Conservation (phyloP, 768 basidiomycete species). For the Podaxis mareebaensis region DNA sequence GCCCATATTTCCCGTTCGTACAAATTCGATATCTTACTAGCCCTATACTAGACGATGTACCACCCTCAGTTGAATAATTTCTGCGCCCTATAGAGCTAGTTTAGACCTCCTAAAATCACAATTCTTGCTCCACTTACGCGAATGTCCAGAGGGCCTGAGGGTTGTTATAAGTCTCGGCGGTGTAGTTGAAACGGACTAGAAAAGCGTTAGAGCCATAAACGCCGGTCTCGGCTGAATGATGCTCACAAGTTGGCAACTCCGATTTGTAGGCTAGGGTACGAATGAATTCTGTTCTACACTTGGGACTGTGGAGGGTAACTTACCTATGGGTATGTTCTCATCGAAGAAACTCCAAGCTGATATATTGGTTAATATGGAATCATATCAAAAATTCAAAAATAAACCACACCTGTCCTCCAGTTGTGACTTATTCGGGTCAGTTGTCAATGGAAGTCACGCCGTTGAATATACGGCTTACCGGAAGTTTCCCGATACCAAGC, state of each 20-base stretch:
- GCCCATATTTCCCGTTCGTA: constrained; percentile 36
- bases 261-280: constrained; percentile 39
- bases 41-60: neutral
- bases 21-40: constrained; percentile 36
- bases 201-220: neutral
- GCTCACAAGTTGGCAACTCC: constrained; percentile 37
- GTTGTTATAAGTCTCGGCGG: constrained; percentile 62
- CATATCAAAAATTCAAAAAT: neutral
- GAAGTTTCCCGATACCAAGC: constrained; percentile 45
- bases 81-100: neutral
- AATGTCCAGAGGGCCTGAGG: constrained; percentile 61
- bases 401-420: constrained; percentile 44
- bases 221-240: neutral
- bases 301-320: neutral
- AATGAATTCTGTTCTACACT: neutral
- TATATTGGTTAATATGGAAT: neutral
- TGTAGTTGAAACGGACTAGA: constrained; percentile 61
- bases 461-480: constrained; percentile 29
- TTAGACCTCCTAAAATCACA: neutral
- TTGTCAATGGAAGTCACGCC: neutral
- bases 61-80: neutral
- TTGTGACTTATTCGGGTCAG: constrained; percentile 36
- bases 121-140: constrained; percentile 38
- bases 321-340: constrained; percentile 42
- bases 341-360: constrained; percentile 46